Evolutionary conservation across 2,329 filamentous ascomycete genomes (phyloP).

Genomic region (Pseudogymnoascus sp.): DNA sequence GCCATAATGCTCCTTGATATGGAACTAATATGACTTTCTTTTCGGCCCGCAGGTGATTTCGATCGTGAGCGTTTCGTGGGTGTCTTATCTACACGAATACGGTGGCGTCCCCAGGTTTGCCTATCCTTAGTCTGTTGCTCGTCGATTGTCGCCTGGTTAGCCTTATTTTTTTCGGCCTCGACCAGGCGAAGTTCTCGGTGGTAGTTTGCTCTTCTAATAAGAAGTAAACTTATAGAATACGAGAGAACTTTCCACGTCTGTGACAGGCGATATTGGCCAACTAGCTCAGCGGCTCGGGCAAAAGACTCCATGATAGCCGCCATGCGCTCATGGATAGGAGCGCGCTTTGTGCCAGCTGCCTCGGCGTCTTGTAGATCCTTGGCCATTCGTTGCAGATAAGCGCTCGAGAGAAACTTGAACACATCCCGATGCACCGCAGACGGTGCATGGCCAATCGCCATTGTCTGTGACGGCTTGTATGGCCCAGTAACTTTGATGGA

Average conservation of each 20-base stretch:
- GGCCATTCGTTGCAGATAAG: slow-evolving; percentile 47
- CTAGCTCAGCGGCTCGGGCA: slow-evolving; percentile 48
- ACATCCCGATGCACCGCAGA: slow-evolving; percentile 41
- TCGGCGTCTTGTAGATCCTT: background rate
- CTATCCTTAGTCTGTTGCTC: slow-evolving; percentile 11
- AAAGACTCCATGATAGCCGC: slow-evolving; percentile 47
- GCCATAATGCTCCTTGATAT: slow-evolving; percentile 18
- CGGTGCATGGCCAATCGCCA: slow-evolving; percentile 53
- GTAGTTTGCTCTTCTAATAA: slow-evolving; percentile 48
- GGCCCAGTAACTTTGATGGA: slow-evolving; percentile 49
- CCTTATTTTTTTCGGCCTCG: slow-evolving; percentile 31
- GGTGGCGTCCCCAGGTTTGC: background rate
- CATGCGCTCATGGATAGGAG: slow-evolving; percentile 42
- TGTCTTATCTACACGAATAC: slow-evolving; percentile 20
- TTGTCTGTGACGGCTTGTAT: slow-evolving; percentile 53
- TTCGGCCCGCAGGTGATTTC: slow-evolving; percentile 11
- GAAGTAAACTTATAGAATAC: slow-evolving; percentile 47
- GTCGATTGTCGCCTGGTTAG: slow-evolving; percentile 12
- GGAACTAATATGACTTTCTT: slow-evolving; percentile 16
- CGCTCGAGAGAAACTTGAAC: slow-evolving; percentile 48
- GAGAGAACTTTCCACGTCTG: slow-evolving; percentile 57
- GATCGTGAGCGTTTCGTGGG: slow-evolving; percentile 18
- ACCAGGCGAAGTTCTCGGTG: slow-evolving; percentile 44
- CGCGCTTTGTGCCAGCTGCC: slow-evolving; percentile 27
- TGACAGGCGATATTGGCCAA: slow-evolving; percentile 50